phyloP scores from a whole-genome alignment of 768 basidiomycete species.

The Cyclocybe aegerita region DNA sequence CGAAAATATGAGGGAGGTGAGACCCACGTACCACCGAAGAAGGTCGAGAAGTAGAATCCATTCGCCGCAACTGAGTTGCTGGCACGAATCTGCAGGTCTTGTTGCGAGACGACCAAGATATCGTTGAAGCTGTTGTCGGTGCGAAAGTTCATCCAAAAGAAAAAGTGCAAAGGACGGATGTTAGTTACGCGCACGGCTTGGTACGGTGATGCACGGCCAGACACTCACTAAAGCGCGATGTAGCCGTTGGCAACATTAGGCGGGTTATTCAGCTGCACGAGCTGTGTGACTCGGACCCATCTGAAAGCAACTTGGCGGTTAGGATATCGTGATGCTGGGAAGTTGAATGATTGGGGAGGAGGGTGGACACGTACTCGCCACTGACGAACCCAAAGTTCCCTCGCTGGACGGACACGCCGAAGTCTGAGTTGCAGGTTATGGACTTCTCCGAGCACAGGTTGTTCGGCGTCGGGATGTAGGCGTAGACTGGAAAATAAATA shows the following conservation, averaged over 20 bases:
- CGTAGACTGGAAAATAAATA: constrained; percentile 56
- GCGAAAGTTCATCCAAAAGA: background rate
- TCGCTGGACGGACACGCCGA: constrained; percentile 73
- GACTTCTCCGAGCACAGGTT: constrained; percentile 52
- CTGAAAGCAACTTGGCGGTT: constrained; percentile 25
- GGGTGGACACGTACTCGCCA: constrained; percentile 59
- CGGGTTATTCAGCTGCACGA: constrained; percentile 78
- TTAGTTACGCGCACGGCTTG: no score
- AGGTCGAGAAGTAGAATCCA: constrained; percentile 85
- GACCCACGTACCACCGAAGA: constrained; percentile 65
- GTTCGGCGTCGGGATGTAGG: constrained; percentile 71
- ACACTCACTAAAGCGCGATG: constrained; percentile 63
- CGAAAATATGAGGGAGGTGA: no score
- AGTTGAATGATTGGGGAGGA: constrained; percentile 5
- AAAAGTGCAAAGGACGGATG: background rate
- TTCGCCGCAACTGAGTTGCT: constrained; percentile 50
- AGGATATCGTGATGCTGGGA: background rate
- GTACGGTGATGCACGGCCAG: no score
- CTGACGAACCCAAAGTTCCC: constrained; percentile 61
- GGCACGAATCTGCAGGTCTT: constrained; percentile 64
- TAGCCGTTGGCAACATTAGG: constrained; percentile 71
- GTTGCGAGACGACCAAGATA: constrained; percentile 56
- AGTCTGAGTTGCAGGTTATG: constrained; percentile 71
- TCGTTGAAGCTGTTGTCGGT: constrained; percentile 63
- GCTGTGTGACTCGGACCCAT: constrained; percentile 72